A percentile compares a stretch with the other conserved stretches of the same genome.
Conservation (phyloP, 1,284 basidiomycete species). For the Fomitopsis schrenkii region DNA sequence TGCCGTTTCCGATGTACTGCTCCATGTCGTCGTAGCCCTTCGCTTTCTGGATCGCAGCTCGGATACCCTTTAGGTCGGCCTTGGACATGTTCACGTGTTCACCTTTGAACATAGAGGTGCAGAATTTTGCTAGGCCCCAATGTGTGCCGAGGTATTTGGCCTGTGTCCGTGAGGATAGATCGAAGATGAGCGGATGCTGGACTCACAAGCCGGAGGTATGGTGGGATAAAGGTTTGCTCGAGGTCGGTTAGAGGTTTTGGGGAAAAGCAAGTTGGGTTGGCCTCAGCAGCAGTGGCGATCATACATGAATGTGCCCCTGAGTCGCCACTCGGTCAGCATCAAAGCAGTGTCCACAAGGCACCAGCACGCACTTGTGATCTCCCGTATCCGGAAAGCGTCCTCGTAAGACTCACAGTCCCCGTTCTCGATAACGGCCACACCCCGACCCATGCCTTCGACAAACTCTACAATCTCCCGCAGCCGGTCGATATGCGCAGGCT, state of each 20-base stretch:
- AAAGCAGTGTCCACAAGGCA: slow-evolving; percentile 2
- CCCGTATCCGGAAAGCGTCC: slow-evolving; percentile 74
- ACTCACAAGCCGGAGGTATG: slow-evolving; percentile 74
- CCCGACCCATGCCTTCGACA: slow-evolving; percentile 63
- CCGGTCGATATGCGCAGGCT: slow-evolving; percentile 77
- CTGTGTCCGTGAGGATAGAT: slow-evolving; percentile 25
- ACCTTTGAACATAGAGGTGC: slow-evolving; percentile 76
- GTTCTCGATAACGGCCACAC: slow-evolving; percentile 88
- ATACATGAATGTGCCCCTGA: slow-evolving; percentile 88
- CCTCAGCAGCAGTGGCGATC: slow-evolving; percentile 93
- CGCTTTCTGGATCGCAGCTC: slow-evolving; percentile 52
- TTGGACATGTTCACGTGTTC: slow-evolving; percentile 52
- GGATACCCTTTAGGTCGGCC: slow-evolving; percentile 52
- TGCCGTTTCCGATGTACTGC: slow-evolving; percentile 48
- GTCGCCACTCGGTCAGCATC: neutral
- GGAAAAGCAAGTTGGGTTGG: slow-evolving; percentile 89
- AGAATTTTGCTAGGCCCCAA: slow-evolving; percentile 91
- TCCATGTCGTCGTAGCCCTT: slow-evolving; percentile 66
- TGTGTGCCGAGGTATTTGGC: slow-evolving; percentile 72
- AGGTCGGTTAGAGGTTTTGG: slow-evolving; percentile 65
- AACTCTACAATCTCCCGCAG: slow-evolving; percentile 84
- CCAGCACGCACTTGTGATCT: slow-evolving; percentile 59
- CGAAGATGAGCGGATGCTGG: neutral
- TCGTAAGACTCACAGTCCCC: slow-evolving; percentile 85
- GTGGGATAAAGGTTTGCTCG: slow-evolving; percentile 68